Percentiles rank a stretch among this genome's conserved stretches.
Evolutionary conservation across 495 filamentous ascomycete species (phyloP).

Genomic region (Aspergillus saccharolyticus): DNA sequence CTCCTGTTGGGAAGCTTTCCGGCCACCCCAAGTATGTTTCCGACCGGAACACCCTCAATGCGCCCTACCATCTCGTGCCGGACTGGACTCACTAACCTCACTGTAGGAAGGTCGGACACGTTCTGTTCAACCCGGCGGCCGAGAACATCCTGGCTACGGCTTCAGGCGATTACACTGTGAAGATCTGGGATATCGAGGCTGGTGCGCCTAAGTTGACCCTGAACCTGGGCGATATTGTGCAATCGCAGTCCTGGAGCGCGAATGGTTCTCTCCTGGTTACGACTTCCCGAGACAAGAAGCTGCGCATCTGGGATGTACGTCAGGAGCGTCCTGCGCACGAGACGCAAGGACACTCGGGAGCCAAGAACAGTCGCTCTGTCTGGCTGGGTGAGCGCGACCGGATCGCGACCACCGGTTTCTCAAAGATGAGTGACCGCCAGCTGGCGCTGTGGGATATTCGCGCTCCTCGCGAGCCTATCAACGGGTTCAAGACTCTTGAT

Average conservation of each 20-base stretch:
- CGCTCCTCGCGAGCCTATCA: constrained; percentile 71
- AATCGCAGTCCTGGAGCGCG: constrained; percentile 93
- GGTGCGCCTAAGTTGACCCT: constrained; percentile 66
- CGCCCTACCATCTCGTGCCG: background rate
- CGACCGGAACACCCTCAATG: background rate
- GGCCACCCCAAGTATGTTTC: constrained; percentile 53
- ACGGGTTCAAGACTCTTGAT: constrained; percentile 81
- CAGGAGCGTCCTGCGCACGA: constrained; percentile 87
- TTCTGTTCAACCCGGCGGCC: constrained; percentile 94
- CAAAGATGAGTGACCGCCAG: constrained; percentile 95
- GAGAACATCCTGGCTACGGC: constrained; percentile 93
- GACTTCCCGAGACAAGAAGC: constrained; percentile 95
- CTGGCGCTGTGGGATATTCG: constrained; percentile 93
- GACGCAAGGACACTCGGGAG: constrained; percentile 77
- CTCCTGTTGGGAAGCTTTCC: constrained; percentile 70
- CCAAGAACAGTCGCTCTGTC: constrained; percentile 92
- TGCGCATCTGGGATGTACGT: constrained; percentile 93
- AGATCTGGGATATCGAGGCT: constrained; percentile 91
- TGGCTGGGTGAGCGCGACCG: constrained; percentile 97
- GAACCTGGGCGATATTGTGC: constrained; percentile 84
- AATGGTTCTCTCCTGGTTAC: constrained; percentile 86
- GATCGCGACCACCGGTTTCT: constrained; percentile 94
- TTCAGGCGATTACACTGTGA: constrained; percentile 92
- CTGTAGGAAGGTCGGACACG: constrained; percentile 86
- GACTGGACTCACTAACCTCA: constrained; percentile 15